These are phyloP conservation scores for Geotrichum fermentans DNA, from an alignment of 1,139 yeast genomes.

Conservation along the genomic window DNA sequence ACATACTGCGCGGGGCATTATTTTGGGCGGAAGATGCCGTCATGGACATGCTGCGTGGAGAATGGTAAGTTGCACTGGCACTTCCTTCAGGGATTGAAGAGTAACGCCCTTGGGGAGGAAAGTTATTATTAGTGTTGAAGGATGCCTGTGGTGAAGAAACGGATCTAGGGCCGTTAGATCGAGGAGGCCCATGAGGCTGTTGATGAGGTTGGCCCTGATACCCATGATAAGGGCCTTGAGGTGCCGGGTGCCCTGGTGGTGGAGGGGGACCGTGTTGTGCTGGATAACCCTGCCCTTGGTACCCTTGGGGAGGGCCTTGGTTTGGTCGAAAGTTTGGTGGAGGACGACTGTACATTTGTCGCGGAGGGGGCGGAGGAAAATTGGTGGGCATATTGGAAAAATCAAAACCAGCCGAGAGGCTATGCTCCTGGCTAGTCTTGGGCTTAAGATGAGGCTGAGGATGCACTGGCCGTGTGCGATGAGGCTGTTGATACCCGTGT, in stretches of 20 bases:
- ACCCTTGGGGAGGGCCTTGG: slow-evolving; percentile 1
- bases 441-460: background rate
- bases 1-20: slow-evolving; percentile 26
- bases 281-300: slow-evolving; percentile 13
- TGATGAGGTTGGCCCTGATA: background rate
- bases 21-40: slow-evolving; percentile 18
- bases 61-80: slow-evolving; percentile 3
- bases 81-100: slow-evolving; percentile 10
- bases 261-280: slow-evolving; percentile 13
- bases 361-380: slow-evolving; percentile 13
- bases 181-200: slow-evolving; percentile 1
- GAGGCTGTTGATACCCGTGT: background rate
- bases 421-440: slow-evolving; percentile 5
- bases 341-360: slow-evolving; percentile 8
- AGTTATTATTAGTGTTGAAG: background rate
- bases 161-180: slow-evolving; percentile 4
- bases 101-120: slow-evolving; percentile 4
- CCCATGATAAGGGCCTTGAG: slow-evolving; percentile 4
- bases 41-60: slow-evolving; percentile 28
- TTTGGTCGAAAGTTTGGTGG: slow-evolving; percentile 6
- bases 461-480: background rate
- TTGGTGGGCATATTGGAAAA: slow-evolving; percentile 4
- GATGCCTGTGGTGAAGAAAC: slow-evolving; percentile 15
- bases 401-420: slow-evolving; percentile 17
- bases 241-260: slow-evolving; percentile 1